phyloP scores from a whole-genome alignment of 2,329 filamentous ascomycete species.

The Ciborinia camelliae region DNA sequence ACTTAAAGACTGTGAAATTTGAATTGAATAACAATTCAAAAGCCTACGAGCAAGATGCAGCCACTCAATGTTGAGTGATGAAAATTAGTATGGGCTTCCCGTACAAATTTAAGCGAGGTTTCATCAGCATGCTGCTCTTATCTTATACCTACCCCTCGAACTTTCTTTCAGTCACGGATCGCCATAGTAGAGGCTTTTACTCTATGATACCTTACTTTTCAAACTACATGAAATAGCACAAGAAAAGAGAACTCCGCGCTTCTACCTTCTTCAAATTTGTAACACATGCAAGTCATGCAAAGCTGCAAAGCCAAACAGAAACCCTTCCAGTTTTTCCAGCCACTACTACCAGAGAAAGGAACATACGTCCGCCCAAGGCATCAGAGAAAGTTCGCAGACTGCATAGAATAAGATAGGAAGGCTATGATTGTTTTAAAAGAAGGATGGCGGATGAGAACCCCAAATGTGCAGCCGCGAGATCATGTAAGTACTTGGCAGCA shows the following conservation, averaged over 20 bases:
- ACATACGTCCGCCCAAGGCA: background rate
- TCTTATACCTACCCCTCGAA: too few relatives aligned
- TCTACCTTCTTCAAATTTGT: background rate
- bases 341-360: background rate
- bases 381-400: background rate
- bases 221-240: too few relatives aligned
- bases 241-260: background rate
- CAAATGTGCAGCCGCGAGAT: background rate
- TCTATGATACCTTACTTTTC: too few relatives aligned
- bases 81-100: background rate
- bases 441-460: background rate
- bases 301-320: background rate
- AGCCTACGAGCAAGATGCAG: background rate
- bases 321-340: background rate
- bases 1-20: accelerated
- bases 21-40: too few relatives aligned
- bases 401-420: background rate
- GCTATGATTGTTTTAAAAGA: too few relatives aligned
- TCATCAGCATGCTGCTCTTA: background rate
- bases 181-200: too few relatives aligned
- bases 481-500: background rate
- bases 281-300: background rate
- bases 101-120: constrained; percentile 2
- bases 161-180: background rate
- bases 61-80: background rate